phyloP scores from a whole-genome alignment of 2,329 filamentous ascomycete genomes.

The Helminthosporium solani region DNA sequence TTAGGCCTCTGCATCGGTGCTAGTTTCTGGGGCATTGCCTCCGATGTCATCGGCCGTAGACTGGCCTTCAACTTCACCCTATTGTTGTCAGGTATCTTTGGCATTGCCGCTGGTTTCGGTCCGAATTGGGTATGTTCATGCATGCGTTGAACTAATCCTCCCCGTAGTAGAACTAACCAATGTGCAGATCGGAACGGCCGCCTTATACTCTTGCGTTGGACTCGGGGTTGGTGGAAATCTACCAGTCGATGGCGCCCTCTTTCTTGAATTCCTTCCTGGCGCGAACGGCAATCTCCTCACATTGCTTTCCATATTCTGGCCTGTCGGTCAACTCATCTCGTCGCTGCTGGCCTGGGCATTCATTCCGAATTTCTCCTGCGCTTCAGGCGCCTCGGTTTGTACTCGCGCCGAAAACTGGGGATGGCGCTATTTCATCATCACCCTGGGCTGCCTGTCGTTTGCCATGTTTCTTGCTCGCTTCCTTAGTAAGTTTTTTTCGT shows the following conservation, averaged over 20 bases:
- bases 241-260: conserved; percentile 76
- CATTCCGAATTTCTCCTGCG: conserved; percentile 65
- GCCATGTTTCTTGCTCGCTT: conserved; percentile 77
- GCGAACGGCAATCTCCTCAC: conserved; percentile 73
- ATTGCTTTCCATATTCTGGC: conserved; percentile 84
- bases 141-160: no score
- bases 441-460: conserved; percentile 71
- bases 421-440: conserved; percentile 73
- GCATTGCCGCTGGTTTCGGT: conserved; percentile 67
- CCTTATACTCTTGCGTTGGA: conserved; percentile 46
- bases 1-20: conserved; percentile 75
- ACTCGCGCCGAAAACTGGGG: conserved; percentile 61
- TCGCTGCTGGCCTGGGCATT: conserved; percentile 68
- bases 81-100: conserved; percentile 72
- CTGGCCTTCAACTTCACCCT: conserved; percentile 81
- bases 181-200: conserved; percentile 17
- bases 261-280: conserved; percentile 79
- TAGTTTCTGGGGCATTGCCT: conserved; percentile 76
- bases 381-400: conserved; percentile 37
- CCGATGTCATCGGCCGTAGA: conserved; percentile 75
- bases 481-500: conserved; percentile 52
- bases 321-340: conserved; percentile 73
- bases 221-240: conserved; percentile 63
- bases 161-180: no score
- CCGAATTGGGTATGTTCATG: conserved; percentile 65